Evolutionary conservation across 73 alveolate species (phyloP).

Genomic region (Tetrahymena borealis): DNA sequence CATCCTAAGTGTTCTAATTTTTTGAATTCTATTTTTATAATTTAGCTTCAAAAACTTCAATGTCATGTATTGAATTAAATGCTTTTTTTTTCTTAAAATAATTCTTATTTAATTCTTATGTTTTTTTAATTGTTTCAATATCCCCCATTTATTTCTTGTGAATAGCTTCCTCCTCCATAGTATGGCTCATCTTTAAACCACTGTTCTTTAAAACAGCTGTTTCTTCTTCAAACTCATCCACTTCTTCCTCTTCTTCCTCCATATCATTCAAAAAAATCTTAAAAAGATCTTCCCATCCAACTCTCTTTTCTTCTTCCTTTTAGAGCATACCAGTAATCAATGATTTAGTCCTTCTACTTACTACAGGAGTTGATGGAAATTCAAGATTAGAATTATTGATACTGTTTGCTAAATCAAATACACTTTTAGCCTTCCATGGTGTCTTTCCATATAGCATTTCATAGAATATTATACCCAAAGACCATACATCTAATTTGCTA

Average conservation of each 20-base stretch:
- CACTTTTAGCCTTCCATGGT: conserved; percentile 30
- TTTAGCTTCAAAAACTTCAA: not conserved
- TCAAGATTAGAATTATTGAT: conserved; percentile 4
- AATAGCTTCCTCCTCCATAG: not conserved
- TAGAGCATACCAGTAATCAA: conserved; percentile 11
- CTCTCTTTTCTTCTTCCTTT: conserved; percentile 18
- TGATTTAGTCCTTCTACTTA: not conserved
- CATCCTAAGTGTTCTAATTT: not conserved
- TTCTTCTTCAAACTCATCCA: not conserved
- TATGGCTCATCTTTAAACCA: not conserved
- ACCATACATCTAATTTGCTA: conserved; percentile 20
- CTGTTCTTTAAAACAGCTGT: not conserved
- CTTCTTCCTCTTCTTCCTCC: not conserved
- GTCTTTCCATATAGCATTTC: conserved; percentile 46
- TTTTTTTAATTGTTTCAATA: not conserved
- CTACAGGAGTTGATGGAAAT: conserved; percentile 5
- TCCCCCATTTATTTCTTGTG: not conserved
- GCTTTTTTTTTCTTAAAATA: not conserved
- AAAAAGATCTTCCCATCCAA: not conserved
- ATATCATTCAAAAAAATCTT: not conserved
- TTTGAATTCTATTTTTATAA: not conserved
- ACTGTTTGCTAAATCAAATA: not conserved
- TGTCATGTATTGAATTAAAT: not conserved
- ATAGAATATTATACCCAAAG: conserved; percentile 31
- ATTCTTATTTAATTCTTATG: not conserved